Evolutionary conservation across 345 rosid species (phyloP).

Genomic region (Salix purpurea): DNA sequence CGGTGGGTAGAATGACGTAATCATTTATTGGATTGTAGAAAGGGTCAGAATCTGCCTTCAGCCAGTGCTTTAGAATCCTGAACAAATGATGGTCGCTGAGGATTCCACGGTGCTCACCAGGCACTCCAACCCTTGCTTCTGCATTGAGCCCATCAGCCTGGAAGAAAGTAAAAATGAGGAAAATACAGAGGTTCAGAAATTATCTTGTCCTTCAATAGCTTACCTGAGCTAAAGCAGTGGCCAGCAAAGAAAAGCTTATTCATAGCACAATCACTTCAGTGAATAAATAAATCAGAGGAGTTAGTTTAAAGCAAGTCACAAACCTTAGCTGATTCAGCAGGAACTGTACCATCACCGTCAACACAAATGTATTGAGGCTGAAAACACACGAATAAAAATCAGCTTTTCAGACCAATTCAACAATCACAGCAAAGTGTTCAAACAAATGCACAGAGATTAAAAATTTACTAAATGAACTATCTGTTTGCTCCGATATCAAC

Average conservation of each 20-base stretch:
- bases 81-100: slow-evolving; percentile 83
- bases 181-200: background rate
- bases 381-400: slow-evolving; percentile 19
- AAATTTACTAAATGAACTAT: background rate
- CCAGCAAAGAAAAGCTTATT: background rate
- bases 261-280: background rate
- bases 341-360: slow-evolving; percentile 97
- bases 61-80: slow-evolving; percentile 82
- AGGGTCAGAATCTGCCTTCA: slow-evolving; percentile 78
- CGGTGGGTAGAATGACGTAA: slow-evolving; percentile 72
- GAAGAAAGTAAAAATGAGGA: background rate
- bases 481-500: background rate
- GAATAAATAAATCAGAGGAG: background rate
- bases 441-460: background rate
- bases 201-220: background rate
- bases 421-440: background rate
- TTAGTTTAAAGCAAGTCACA: slow-evolving; percentile 3
- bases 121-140: slow-evolving; percentile 89
- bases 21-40: slow-evolving; percentile 86
- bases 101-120: slow-evolving; percentile 90
- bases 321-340: slow-evolving; percentile 85
- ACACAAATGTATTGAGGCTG: slow-evolving; percentile 81
- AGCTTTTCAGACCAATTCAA: background rate
- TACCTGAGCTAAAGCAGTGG: background rate
- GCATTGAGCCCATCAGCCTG: slow-evolving; percentile 95